Percentiles rank a stretch among this genome's conserved stretches.
These are phyloP conservation scores for Leccinum solheimii DNA, from an alignment of 1,284 basidiomycete genomes.

Conservation along the genomic window DNA sequence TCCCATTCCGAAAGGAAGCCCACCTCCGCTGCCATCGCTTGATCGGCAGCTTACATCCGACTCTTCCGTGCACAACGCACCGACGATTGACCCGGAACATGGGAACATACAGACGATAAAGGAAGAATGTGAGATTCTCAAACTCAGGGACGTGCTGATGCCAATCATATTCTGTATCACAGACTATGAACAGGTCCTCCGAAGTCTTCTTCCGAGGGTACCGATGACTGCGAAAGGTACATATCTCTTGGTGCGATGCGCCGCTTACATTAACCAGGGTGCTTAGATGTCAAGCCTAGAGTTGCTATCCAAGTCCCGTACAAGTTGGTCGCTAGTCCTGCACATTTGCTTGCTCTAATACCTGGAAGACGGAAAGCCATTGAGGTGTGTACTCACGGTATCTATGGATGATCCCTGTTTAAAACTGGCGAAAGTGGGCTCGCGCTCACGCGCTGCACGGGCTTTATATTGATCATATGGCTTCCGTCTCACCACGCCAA, in stretches of 20 bases:
- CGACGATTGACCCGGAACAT: neutral
- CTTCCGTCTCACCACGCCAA: constrained; percentile 20
- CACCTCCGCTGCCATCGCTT: constrained; percentile 31
- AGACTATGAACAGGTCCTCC: constrained; percentile 47
- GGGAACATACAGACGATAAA: neutral
- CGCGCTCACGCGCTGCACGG: constrained; percentile 54
- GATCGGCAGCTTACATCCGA: constrained; percentile 20
- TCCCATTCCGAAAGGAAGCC: constrained; percentile 33
- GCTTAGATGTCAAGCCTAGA: constrained; percentile 42
- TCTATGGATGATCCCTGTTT: neutral
- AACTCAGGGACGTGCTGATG: neutral
- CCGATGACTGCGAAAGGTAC: constrained; percentile 64
- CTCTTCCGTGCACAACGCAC: neutral
- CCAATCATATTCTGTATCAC: neutral
- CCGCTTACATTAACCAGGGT: constrained; percentile 5
- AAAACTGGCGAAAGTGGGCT: constrained; percentile 50
- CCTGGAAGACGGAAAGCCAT: constrained; percentile 68
- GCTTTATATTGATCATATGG: constrained; percentile 43
- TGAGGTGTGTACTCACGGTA: constrained; percentile 47
- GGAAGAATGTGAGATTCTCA: constrained; percentile 27
- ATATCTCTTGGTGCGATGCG: constrained; percentile 10
- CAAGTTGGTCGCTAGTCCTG: constrained; percentile 46
- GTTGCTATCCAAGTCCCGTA: constrained; percentile 47
- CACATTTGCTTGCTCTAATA: constrained; percentile 48
- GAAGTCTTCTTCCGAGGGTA: constrained; percentile 47